These are phyloP conservation scores for Colletotrichum falcatum DNA, from an alignment of 2,329 filamentous ascomycete genomes.

Conservation along the genomic window DNA sequence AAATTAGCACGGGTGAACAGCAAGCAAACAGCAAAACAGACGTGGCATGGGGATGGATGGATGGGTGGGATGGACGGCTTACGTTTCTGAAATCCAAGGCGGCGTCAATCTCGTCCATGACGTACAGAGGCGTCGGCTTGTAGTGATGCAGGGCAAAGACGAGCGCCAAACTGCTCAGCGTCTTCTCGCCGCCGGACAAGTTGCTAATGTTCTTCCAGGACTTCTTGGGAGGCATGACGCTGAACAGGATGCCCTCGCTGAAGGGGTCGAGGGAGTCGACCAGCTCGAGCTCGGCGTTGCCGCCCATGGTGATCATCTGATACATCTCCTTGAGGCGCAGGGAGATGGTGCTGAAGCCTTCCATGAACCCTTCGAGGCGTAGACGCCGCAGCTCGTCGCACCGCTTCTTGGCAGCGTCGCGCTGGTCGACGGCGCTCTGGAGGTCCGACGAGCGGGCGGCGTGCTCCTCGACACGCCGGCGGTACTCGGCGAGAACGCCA, in stretches of 20 bases:
- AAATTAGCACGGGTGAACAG: slow-evolving; percentile 36
- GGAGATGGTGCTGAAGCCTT: slow-evolving; percentile 94
- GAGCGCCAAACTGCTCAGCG: slow-evolving; percentile 88
- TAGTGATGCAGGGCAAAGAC: slow-evolving; percentile 99
- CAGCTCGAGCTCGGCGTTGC: slow-evolving; percentile 96
- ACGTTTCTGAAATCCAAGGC: slow-evolving; percentile 98
- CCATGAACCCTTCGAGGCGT: slow-evolving; percentile 97
- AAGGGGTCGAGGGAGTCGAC: slow-evolving; percentile 97
- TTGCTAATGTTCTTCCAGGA: slow-evolving; percentile 99
- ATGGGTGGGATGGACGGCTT: slow-evolving; percentile 58
- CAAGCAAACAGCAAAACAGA: no score
- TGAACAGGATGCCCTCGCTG: slow-evolving; percentile 95
- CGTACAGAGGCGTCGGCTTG: slow-evolving; percentile 96
- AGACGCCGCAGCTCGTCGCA: slow-evolving; percentile 92
- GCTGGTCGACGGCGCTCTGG: slow-evolving; percentile 78
- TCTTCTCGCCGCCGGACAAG: slow-evolving; percentile 96
- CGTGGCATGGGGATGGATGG: background rate
- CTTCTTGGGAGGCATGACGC: slow-evolving; percentile 99
- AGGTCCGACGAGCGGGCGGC: slow-evolving; percentile 86
- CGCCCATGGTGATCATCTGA: slow-evolving; percentile 99
- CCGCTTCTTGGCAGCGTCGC: slow-evolving; percentile 90
- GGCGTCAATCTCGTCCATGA: slow-evolving; percentile 99
- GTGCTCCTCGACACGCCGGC: slow-evolving; percentile 86
- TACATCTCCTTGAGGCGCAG: slow-evolving; percentile 99
- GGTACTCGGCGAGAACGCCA: slow-evolving; percentile 88